phyloP scores from a whole-genome alignment of 257 asterid species.

The Thymus mandschuricus region DNA sequence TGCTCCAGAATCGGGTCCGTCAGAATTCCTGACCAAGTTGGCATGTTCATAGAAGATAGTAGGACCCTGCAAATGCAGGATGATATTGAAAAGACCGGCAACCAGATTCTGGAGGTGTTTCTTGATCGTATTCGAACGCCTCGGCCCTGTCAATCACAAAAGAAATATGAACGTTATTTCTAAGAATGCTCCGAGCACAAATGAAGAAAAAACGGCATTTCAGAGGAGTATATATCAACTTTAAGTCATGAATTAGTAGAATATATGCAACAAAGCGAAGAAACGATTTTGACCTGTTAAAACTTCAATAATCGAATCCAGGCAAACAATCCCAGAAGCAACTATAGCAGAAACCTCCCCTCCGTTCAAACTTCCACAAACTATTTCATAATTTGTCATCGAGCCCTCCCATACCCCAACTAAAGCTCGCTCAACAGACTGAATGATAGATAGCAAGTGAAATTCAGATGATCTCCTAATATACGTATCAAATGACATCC shows the following conservation, averaged over 20 bases:
- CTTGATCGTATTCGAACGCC: conserved; percentile 57
- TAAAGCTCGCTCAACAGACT: conserved; percentile 89
- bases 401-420: conserved; percentile 73
- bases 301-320: conserved; percentile 74
- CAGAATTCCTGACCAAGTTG: conserved; percentile 37
- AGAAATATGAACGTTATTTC: neutral
- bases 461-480: conserved; percentile 66
- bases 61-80: conserved; percentile 82
- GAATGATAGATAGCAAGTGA: conserved; percentile 66
- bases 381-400: conserved; percentile 63
- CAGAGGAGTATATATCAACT: neutral
- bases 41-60: conserved; percentile 47
- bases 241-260: neutral
- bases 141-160: conserved; percentile 62
- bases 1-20: conserved; percentile 79
- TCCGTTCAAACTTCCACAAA: conserved; percentile 59
- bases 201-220: neutral
- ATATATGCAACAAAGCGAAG: conserved; percentile 11
- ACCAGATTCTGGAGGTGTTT: conserved; percentile 70
- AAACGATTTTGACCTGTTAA: conserved; percentile 59
- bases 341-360: conserved; percentile 69
- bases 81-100: conserved; percentile 73
- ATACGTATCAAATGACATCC: conserved; percentile 62
- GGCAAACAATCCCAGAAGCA: conserved; percentile 86
- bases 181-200: neutral